Evolutionary conservation across 192 early-diverging fungal species (phyloP), one percentile per base, ranked within the genome.

Genomic region (Backusella macrospora): DNA sequence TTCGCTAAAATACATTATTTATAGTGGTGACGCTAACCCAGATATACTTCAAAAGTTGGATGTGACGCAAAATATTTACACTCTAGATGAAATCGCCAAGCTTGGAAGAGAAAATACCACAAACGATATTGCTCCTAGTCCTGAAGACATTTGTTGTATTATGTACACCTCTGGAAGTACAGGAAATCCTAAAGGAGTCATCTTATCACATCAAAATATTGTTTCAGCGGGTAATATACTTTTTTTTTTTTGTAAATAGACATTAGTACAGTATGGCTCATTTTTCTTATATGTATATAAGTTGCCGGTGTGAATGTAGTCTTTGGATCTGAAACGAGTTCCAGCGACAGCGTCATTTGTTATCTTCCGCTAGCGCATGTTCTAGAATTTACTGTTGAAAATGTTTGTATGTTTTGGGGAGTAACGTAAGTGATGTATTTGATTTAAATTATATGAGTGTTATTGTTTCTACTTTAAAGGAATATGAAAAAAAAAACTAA

Each of bases 101-200:
- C 75, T 92, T n/a, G 97, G 96, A 63, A 74, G 79, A 46, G 81
- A 90, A 34, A 42, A 90, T 71, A 90, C 90, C 44, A 74, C 82
- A 16, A 86, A 87, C 7, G 82, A 89, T 39, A 71, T 71, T 34
- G 87, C 89, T 14, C 94, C 96, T 18, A 81, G 69, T 14, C 74
- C 87, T 10, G 90, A 92, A 66, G 93, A 95, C 70, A 81, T 84
- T 18, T 85, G 87, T 83, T 86, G 92, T 70, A 93, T 98, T 70
- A 96, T 98, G 95, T 98, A 91, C 75, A 94, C 91, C 14, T 92
- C 90, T 75, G 93, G 96, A 40, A 90, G 90, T 13, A 98, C 95
- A n/a, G 95, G 97, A 21, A 89, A 89, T 76, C 96, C 97, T 68
- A 96, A 96, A 80, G 97, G 97, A 73, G 96, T 95, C 46, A 76